Conservation (phyloP, 2,329 filamentous ascomycete genomes). For the Sphaceloma murrayae region DNA sequence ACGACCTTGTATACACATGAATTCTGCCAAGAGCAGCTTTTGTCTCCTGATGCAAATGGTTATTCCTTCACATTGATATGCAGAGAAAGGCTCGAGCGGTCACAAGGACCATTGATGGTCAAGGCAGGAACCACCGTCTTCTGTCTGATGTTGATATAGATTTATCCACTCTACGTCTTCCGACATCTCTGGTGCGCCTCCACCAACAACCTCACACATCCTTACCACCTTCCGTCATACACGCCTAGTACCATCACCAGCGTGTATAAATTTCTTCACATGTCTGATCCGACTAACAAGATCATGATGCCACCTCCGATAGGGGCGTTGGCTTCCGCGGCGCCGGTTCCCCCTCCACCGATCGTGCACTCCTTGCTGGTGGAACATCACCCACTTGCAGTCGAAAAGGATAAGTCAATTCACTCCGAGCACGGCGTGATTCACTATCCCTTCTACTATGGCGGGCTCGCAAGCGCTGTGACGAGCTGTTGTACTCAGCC, state of each 20-base stretch:
- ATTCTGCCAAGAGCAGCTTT: too few species aligned
- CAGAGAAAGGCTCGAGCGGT: too few species aligned
- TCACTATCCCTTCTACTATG: constrained; percentile 23
- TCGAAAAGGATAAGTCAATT: constrained; percentile 23
- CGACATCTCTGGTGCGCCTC: too few species aligned
- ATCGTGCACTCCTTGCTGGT: constrained; percentile 18
- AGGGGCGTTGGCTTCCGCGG: background rate
- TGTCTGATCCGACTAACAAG: constrained; percentile 9
- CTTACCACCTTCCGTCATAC: background rate
- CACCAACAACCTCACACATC: background rate
- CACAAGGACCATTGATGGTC: too few species aligned
- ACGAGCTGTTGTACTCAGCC: constrained; percentile 22
- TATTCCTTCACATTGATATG: too few species aligned
- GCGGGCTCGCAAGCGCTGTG: constrained; percentile 22
- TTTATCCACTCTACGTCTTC: too few species aligned
- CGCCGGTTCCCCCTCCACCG: constrained; percentile 18
- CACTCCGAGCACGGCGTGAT: constrained; percentile 23
- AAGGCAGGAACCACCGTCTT: too few species aligned
- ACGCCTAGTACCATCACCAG: constrained; percentile 1
- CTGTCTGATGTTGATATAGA: too few species aligned
- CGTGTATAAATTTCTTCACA: constrained; percentile 8
- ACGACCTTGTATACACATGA: too few species aligned
- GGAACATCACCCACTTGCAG: constrained; percentile 19
- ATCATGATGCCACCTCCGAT: constrained; percentile 15
- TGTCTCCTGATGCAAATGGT: too few species aligned